phyloP scores from a whole-genome alignment of 495 filamentous ascomycete species.

The Podospora pseudocomata region DNA sequence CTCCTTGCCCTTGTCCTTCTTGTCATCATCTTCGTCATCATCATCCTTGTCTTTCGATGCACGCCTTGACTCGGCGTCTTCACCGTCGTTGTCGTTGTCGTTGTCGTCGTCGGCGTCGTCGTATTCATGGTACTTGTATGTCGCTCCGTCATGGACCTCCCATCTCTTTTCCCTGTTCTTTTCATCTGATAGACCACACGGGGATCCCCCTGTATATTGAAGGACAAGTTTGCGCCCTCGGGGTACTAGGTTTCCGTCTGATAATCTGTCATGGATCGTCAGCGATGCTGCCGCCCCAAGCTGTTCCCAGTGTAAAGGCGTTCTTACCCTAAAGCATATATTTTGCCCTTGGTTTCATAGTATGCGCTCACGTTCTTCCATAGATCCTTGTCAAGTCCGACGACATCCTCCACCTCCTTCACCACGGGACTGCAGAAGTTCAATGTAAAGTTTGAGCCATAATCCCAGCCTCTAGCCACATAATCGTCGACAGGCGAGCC shows the following conservation, averaged over 20 bases:
- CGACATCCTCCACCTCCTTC: slow-evolving; percentile 66
- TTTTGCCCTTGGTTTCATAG: slow-evolving; percentile 68
- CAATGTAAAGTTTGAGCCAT: slow-evolving; percentile 85
- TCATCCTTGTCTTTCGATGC: slow-evolving; percentile 31
- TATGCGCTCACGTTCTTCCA: slow-evolving; percentile 90
- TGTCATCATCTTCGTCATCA: slow-evolving; percentile 32
- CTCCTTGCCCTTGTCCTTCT: slow-evolving; percentile 31
- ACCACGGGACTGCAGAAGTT: slow-evolving; percentile 91
- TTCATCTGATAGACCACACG: slow-evolving; percentile 50
- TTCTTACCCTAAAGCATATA: slow-evolving; percentile 79
- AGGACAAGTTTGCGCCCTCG: slow-evolving; percentile 87
- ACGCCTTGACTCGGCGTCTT: background rate
- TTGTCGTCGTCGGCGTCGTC: slow-evolving; percentile 30
- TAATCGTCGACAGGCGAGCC: slow-evolving; percentile 63
- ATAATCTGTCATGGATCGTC: slow-evolving; percentile 47
- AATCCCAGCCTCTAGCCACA: slow-evolving; percentile 78
- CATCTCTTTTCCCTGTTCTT: slow-evolving; percentile 27
- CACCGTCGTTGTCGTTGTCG: slow-evolving; percentile 19
- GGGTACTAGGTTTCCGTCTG: slow-evolving; percentile 66
- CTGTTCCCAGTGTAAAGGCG: background rate
- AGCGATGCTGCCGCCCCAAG: slow-evolving; percentile 13
- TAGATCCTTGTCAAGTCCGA: slow-evolving; percentile 57
- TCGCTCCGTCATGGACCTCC: slow-evolving; percentile 34
- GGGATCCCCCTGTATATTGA: slow-evolving; percentile 87
- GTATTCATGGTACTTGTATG: slow-evolving; percentile 37